Evolutionary conservation across 176 grass and related monocot species (phyloP), one percentile per base, ranked within the genome.

Genomic region (Tillandsia fasciculata): DNA sequence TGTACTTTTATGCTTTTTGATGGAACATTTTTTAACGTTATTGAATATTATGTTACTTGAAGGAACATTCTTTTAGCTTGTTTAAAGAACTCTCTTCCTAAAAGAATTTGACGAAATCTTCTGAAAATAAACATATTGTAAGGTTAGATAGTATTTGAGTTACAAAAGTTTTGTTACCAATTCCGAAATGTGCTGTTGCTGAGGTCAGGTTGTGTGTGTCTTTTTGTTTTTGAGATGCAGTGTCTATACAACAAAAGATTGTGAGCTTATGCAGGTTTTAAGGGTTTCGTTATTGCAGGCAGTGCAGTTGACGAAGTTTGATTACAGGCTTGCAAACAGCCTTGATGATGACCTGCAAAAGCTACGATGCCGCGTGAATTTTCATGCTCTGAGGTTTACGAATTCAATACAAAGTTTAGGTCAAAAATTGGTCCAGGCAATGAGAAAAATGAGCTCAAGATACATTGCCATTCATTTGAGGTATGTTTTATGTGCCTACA

Each of bases 241-340:
- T 72, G 26, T 65, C 69, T 14, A 6, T 69, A 64, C 49, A 61
- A 69, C 74, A 3, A 23, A 20, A 47, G 14, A 48, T 13, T 11
- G 22, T 59, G 69, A 11, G 27, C 2, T 65, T 81, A 17, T 11
- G 11, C 52, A 56, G 47, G 18, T 48, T 68, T 79, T 14, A 66
- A 67, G 20, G 52, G 13, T 52, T 71, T 51, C 53, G 79, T 22
- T 33, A 56, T 77, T 87, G 64, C 93, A 97, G 93, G 89, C 54
- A 49, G 81, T 97, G 82, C 89, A 97, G 74, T 86, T 97, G 77
- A 97, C 89, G 0, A 97, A 92, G 70, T 97, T 97, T 83, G 93
- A 97, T 83, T 97, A 92, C 69, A 87, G 93, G 29, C 89, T 97
- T 72, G 81, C 84, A 52, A 85, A 79, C 18, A 87, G 74, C 11